Evolutionary conservation across 2,329 filamentous ascomycete genomes (phyloP), one percentile per base, ranked within the genome.

Genomic region (Orbilia ellipsospora): DNA sequence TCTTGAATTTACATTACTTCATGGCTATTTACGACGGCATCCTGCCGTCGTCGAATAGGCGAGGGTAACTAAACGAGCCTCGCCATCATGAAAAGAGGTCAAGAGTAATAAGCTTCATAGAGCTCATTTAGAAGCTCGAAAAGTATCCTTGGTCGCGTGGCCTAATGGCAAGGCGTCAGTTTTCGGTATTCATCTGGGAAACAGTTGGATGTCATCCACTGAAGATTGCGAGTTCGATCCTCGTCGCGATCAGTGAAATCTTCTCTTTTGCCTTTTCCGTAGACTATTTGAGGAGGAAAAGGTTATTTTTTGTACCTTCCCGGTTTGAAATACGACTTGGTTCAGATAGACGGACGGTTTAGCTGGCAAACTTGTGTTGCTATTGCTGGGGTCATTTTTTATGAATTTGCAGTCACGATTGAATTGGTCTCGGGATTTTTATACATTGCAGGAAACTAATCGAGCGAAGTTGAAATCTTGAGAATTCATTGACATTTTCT

Each of bases 191-290:
- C 63, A 51, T 4, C 57, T 70, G 10, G 10, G 1, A 7, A 36
- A 20, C 57, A 59, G 56, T 55, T 44, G 63, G 44, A 59, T 68
- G 70, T 59, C 56, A 68, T 74, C 51, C 70, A 74, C 70, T 74
- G 70, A 74, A 74, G 70, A 74, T 74, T 74, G 70, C 70, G 70
- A 74, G 70, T 74, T 74, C 70, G 70, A 74, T 74, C 70, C 70
- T 74, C 70, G 70, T 74, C 70, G 70, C 65, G 70, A 67, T 74
- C 70, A 74, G 23, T 56, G 36, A 48, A 51, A 59, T 68, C 52
- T 28, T 57, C 40, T 60, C 31, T 74, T 67, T 68, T 72, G 59
- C 44, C 18, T 20, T 55, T 48, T 23, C 16, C 1, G 44, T 61
- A 28, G 48, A 50, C 4, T 10, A 13, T 23, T 42, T 40, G 50